These are phyloP conservation scores for Brassica hybrid DNA, from an alignment of 441 rosid species.

Conservation along the genomic window DNA sequence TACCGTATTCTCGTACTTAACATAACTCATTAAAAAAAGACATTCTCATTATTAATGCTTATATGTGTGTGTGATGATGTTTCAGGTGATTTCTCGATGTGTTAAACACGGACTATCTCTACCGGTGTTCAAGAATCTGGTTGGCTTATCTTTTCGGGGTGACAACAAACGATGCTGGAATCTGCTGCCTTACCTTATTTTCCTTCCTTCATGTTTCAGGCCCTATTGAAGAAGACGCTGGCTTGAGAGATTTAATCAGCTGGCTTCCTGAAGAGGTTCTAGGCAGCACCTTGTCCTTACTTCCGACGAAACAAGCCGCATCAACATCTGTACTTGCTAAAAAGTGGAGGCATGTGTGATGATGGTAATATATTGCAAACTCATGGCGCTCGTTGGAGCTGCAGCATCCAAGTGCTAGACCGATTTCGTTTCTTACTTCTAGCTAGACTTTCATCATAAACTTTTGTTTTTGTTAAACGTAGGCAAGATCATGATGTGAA, in stretches of 20 bases:
- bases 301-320: too few relatives aligned
- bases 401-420: not conserved
- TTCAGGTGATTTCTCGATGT: conserved; percentile 8
- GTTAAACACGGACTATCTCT: not conserved
- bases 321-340: too few relatives aligned
- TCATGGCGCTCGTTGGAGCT: not conserved
- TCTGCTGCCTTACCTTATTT: conserved; percentile 1
- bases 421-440: not conserved
- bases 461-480: not conserved
- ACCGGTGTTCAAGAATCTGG: conserved; percentile 29
- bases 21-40: too few relatives aligned
- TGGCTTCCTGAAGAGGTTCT: too few relatives aligned
- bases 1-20: too few relatives aligned
- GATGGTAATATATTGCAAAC: not conserved
- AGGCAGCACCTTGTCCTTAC: too few relatives aligned
- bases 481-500: not conserved
- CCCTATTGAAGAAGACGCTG: not conserved
- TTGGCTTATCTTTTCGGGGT: conserved; percentile 8
- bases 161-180: conserved; percentile 2
- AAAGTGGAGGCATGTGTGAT: not conserved
- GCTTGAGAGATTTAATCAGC: too few relatives aligned
- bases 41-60: too few relatives aligned
- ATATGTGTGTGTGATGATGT: not conserved
- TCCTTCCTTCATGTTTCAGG: too few relatives aligned
- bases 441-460: conserved; percentile 2